Percentiles rank a stretch among this genome's conserved stretches.
These are phyloP conservation scores for Coemansia sp. DNA, from an alignment of 192 early-diverging fungal genomes.

Conservation along the genomic window DNA sequence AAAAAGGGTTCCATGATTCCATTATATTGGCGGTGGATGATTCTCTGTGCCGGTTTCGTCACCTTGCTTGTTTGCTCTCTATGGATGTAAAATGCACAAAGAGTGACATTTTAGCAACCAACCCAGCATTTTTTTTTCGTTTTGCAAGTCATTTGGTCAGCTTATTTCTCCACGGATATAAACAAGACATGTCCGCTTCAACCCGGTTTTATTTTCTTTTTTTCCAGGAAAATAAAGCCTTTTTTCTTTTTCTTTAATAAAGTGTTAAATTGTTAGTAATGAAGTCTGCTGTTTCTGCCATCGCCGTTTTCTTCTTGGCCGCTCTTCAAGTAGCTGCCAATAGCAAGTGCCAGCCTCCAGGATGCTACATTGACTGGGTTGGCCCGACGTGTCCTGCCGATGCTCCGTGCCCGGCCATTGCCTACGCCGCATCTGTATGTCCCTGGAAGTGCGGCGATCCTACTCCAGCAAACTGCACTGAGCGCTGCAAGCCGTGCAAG, in stretches of 20 bases:
- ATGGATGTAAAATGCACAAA: too few species aligned
- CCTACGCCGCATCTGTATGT: slow-evolving; percentile 14
- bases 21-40: too few species aligned
- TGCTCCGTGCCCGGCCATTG: slow-evolving; percentile 22
- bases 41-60: too few species aligned
- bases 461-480: slow-evolving; percentile 16
- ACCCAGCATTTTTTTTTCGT: not conserved
- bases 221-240: not conserved
- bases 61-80: too few species aligned
- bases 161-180: not conserved
- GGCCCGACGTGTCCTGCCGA: slow-evolving; percentile 5
- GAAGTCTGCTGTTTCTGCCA: slow-evolving; percentile 6
- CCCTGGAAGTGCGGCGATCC: slow-evolving; percentile 35
- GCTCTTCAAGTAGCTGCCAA: slow-evolving; percentile 15
- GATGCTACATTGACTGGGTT: slow-evolving; percentile 22
- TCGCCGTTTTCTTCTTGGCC: slow-evolving; percentile 1
- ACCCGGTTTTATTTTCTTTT: not conserved
- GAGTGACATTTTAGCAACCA: not conserved
- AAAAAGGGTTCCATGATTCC: too few species aligned
- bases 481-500: slow-evolving; percentile 44
- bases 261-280: slow-evolving; percentile 2
- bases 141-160: not conserved
- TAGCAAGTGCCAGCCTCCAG: slow-evolving; percentile 17
- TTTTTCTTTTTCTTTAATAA: not conserved
- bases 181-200: not conserved